Evolutionary conservation across 768 basidiomycete species (phyloP), one percentile per base, ranked within the genome.

Genomic region (Thelephora aurantiotincta): DNA sequence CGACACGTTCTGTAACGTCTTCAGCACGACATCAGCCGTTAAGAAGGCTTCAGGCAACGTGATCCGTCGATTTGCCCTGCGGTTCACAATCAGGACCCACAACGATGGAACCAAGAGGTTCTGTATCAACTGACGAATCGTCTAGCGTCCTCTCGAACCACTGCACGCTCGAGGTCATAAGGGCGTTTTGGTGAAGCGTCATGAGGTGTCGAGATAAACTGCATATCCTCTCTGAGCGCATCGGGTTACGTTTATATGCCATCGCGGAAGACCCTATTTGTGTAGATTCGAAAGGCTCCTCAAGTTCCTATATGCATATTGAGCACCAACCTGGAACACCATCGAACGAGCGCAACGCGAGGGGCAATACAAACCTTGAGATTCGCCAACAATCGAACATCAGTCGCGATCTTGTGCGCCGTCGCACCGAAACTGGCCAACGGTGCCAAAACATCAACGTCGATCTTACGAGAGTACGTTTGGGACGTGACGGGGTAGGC

Each of bases 221-320:
- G 74, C 96, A 99, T 41, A 96, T 85, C 35, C 96, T 84, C 66
- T 99, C 96, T 48, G 80, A 93, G 49, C 96, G 88, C 96, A 99
- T 99, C 6, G 96, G 96, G 65, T 99, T 98, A 48, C 94, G 78
- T 68, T 98, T 97, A 77, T 98, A 98, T 7, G 94, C 94, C 94
- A 98, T 98, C 1, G 92, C 92, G 0, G 85, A 90, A 9, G 85
- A 87, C 6, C 96, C 96, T 54, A 98, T 99, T 68, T 99, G 96
- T 16, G 94, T 94, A 46, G 91, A 87, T 65, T 99, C 94, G 64
- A 98, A 98, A 0, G 96, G 96, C 61, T 99, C 96, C 66, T 99
- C 96, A 41, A 99, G 74, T 78, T 98, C 96, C 81, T 87, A 50
- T 35, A 5, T 12, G 7, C 33, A 22, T n/a, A 19, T 11, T 34